phyloP scores from a whole-genome alignment of 305 asterid species.

The Fraxinus angustifolia region DNA sequence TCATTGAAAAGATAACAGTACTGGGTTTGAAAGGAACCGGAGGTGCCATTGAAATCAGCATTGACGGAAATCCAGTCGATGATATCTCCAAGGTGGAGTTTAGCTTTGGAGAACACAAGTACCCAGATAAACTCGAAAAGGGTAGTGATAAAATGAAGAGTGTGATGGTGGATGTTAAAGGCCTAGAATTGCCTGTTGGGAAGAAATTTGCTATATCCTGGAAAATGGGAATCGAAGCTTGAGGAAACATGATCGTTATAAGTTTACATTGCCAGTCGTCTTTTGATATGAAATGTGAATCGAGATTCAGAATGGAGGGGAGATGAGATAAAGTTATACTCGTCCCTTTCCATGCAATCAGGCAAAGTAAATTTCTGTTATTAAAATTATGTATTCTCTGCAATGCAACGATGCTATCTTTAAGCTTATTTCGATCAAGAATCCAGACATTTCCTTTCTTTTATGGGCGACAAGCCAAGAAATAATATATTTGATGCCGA shows the following conservation, averaged over 20 bases:
- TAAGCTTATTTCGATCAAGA: not conserved
- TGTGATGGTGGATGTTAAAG: slow-evolving; percentile 39
- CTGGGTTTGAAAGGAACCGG: slow-evolving; percentile 34
- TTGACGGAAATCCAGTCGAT: slow-evolving; percentile 28
- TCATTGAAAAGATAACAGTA: slow-evolving; percentile 36
- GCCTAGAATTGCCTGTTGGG: slow-evolving; percentile 40
- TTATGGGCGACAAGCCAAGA: not conserved
- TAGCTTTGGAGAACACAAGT: slow-evolving; percentile 16
- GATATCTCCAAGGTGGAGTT: slow-evolving; percentile 31
- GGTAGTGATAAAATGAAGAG: slow-evolving; percentile 23
- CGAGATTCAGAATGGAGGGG: slow-evolving; percentile 31
- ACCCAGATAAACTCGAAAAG: slow-evolving; percentile 20
- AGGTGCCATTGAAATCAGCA: slow-evolving; percentile 25
- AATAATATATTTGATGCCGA: not conserved
- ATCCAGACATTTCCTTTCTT: not conserved
- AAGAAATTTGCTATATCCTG: slow-evolving; percentile 39
- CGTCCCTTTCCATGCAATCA: slow-evolving; percentile 31
- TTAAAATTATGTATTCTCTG: slow-evolving; percentile 1
- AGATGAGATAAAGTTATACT: slow-evolving; percentile 33
- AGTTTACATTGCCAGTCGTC: not conserved
- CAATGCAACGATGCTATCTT: not conserved
- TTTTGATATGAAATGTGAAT: not conserved
- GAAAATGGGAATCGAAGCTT: slow-evolving; percentile 33
- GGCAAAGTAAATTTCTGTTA: slow-evolving; percentile 1
- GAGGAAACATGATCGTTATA: not conserved